Evolutionary conservation across 352 stramenopile species (phyloP).

Genomic region (Phytophthora pseudosyringae): DNA sequence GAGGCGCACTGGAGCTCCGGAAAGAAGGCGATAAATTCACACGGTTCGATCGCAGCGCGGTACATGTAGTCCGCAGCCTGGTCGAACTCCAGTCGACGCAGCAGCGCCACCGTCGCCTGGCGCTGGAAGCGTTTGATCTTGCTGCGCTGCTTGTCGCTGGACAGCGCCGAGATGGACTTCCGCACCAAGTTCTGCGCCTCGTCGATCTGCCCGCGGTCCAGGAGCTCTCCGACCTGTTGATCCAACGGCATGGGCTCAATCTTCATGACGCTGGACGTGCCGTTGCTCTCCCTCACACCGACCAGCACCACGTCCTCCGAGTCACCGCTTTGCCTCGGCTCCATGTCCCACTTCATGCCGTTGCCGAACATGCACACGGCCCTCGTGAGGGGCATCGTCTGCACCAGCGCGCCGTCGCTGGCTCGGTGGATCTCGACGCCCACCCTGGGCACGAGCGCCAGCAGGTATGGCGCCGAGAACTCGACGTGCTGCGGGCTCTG

Average conservation of each 20-base stretch:
- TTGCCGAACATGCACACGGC: constrained; percentile 85
- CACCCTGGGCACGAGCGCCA: constrained; percentile 76
- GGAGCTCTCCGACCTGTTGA: constrained; percentile 82
- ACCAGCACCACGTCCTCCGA: constrained; percentile 83
- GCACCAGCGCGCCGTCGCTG: constrained; percentile 75
- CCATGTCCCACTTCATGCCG: constrained; percentile 93
- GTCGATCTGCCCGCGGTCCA: constrained; percentile 87
- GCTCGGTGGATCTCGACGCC: constrained; percentile 85
- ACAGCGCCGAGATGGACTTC: constrained; percentile 74
- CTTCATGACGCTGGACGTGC: constrained; percentile 83
- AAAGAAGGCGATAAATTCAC: constrained; percentile 89
- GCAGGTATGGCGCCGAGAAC: constrained; percentile 81
- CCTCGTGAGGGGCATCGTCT: constrained; percentile 70
- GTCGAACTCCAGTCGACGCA: constrained; percentile 84
- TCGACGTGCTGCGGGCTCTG: constrained; percentile 76
- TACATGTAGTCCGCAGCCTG: constrained; percentile 86
- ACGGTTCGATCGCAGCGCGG: constrained; percentile 81
- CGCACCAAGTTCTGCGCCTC: constrained; percentile 86
- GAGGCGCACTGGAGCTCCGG: constrained; percentile 79
- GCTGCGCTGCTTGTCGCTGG: constrained; percentile 86
- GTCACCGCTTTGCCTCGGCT: constrained; percentile 73
- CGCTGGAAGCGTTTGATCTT: constrained; percentile 91
- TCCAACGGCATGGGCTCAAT: constrained; percentile 88
- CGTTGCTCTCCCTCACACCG: constrained; percentile 63
- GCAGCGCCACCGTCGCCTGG: constrained; percentile 78